These are phyloP conservation scores for Fusarium oligoseptatum DNA, from an alignment of 2,329 filamentous ascomycete genomes.

Conservation along the genomic window DNA sequence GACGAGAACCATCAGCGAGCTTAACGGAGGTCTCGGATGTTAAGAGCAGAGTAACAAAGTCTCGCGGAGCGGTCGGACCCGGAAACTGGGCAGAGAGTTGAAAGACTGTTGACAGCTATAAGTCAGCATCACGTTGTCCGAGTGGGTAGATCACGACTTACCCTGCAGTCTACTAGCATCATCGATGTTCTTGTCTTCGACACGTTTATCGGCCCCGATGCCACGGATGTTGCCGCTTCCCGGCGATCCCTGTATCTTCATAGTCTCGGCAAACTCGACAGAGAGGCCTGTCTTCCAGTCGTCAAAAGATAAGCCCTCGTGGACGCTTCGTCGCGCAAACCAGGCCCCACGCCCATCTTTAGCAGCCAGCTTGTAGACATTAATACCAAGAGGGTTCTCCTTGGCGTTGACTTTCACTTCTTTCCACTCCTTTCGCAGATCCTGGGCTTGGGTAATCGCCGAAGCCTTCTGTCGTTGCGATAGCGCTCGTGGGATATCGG, in stretches of 20 bases:
- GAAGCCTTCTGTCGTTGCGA: slow-evolving; percentile 57
- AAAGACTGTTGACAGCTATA: slow-evolving; percentile 70
- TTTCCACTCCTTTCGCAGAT: slow-evolving; percentile 88
- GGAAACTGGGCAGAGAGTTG: slow-evolving; percentile 91
- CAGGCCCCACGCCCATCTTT: slow-evolving; percentile 88
- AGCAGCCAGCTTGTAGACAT: slow-evolving; percentile 82
- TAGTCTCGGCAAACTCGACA: slow-evolving; percentile 82
- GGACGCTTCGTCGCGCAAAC: slow-evolving; percentile 89
- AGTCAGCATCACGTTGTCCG: slow-evolving; percentile 23
- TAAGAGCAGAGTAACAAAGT: slow-evolving; percentile 86
- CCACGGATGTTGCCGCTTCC: slow-evolving; percentile 84
- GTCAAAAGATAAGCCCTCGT: slow-evolving; percentile 81
- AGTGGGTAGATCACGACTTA: slow-evolving; percentile 46
- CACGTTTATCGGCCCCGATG: slow-evolving; percentile 82
- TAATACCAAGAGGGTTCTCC: slow-evolving; percentile 82
- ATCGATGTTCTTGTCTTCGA: slow-evolving; percentile 73
- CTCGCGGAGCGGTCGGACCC: slow-evolving; percentile 86
- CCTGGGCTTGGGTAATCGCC: slow-evolving; percentile 61
- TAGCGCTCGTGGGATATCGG: slow-evolving; percentile 65
- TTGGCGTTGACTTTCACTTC: slow-evolving; percentile 78
- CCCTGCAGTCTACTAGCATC: slow-evolving; percentile 74
- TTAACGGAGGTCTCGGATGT: slow-evolving; percentile 70
- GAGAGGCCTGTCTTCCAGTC: slow-evolving; percentile 83
- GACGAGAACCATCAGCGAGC: slow-evolving; percentile 47
- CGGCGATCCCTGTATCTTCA: slow-evolving; percentile 77